A percentile compares a stretch with the other conserved stretches of the same genome.
phyloP scores from a whole-genome alignment of 176 grass and related monocot species.

The Cocos nucifera region DNA sequence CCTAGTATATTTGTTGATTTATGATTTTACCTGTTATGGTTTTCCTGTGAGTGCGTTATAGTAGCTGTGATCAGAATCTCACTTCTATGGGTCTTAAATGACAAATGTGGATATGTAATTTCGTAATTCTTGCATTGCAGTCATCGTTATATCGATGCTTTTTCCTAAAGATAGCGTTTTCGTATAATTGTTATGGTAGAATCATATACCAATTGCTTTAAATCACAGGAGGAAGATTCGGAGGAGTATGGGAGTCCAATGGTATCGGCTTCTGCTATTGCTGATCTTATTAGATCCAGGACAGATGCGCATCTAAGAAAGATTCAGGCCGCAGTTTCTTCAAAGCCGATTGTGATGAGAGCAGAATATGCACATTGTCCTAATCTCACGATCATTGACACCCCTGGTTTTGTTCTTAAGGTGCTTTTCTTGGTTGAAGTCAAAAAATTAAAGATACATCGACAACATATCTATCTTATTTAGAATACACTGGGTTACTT shows the following conservation, averaged over 20 bases:
- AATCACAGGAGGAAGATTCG: conserved; percentile 83
- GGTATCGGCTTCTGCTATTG: conserved; percentile 54
- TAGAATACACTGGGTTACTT: background rate
- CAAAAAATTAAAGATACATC: background rate
- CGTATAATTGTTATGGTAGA: background rate
- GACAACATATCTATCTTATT: background rate
- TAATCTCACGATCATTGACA: conserved; percentile 99
- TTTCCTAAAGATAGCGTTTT: background rate
- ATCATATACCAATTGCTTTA: background rate
- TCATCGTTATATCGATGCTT: background rate
- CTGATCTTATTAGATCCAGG: conserved; percentile 82
- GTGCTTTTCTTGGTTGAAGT: conserved; percentile 7
- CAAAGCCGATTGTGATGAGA: conserved; percentile 96
- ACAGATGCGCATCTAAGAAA: conserved; percentile 72
- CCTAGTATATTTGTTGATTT: too few relatives aligned
- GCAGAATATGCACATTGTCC: conserved; percentile 95
- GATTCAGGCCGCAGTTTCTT: conserved; percentile 67
- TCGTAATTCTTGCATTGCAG: background rate
- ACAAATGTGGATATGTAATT: too few relatives aligned
- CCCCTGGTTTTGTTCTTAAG: conserved; percentile 96
- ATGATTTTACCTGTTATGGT: too few relatives aligned
- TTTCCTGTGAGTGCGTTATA: too few relatives aligned
- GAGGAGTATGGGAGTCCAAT: conserved; percentile 86
- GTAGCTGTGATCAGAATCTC: too few relatives aligned
- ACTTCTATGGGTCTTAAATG: too few relatives aligned